A percentile compares a stretch with the other conserved stretches of the same genome.
phyloP scores from a whole-genome alignment of 371 early-diverging fungal species.

The Funneliformis caledonium region DNA sequence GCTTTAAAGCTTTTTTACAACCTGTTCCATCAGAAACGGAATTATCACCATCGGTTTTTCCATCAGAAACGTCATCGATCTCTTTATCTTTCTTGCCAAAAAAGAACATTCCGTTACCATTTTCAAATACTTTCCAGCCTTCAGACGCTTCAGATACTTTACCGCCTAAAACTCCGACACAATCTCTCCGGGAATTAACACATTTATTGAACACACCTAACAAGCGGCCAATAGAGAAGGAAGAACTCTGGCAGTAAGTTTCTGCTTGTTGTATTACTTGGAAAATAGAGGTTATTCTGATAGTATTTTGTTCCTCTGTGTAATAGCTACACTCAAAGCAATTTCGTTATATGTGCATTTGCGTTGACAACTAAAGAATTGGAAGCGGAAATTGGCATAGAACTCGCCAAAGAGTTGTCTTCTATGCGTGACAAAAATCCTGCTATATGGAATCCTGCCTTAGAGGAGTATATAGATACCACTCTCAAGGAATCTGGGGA shows the following conservation, averaged over 20 bases:
- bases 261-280: conserved; percentile 29
- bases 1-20: background rate
- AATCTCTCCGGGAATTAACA: conserved; percentile 1
- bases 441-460: conserved; percentile 9
- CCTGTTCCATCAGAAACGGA: background rate
- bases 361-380: conserved; percentile 27
- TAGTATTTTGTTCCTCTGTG: conserved; percentile 23
- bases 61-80: too few species aligned
- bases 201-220: conserved; percentile 23
- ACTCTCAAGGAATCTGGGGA: conserved; percentile 24
- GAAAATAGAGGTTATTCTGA: conserved; percentile 21
- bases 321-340: conserved; percentile 15
- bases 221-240: background rate
- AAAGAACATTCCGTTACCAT: background rate
- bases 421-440: conserved; percentile 28
- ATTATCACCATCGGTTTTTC: background rate
- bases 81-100: too few species aligned
- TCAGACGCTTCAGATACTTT: conserved; percentile 18
- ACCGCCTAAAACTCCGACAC: conserved; percentile 7
- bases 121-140: background rate
- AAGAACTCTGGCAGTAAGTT: conserved; percentile 26
- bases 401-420: conserved; percentile 26
- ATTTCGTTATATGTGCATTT: conserved; percentile 31
- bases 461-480: conserved; percentile 17
- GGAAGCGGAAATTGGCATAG: conserved; percentile 19